These are phyloP conservation scores for Colletotrichum lini DNA, from an alignment of 2,329 filamentous ascomycete species.

Conservation along the genomic window DNA sequence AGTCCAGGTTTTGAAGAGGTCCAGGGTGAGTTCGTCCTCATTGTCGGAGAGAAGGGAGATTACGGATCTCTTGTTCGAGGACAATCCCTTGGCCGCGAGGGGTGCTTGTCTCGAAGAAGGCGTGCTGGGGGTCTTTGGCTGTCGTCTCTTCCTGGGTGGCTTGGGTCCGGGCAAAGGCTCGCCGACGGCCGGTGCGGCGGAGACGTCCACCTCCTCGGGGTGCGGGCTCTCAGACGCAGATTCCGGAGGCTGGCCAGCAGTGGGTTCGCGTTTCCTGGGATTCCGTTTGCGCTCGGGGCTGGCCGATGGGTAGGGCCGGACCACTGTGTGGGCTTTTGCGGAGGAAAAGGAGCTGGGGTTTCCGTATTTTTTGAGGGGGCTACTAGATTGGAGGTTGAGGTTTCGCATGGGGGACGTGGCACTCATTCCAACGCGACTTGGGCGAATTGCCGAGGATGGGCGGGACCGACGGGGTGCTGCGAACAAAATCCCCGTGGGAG, in stretches of 20 bases:
- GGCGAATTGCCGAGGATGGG: background rate
- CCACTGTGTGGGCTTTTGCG: background rate
- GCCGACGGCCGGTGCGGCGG: background rate
- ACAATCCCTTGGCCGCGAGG: conserved; percentile 38
- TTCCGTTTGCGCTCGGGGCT: background rate
- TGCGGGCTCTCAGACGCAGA: too few species aligned
- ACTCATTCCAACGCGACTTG: background rate
- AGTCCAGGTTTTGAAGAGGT: conserved; percentile 47
- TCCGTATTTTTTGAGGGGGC: conserved; percentile 7
- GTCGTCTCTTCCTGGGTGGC: background rate
- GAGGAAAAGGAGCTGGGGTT: background rate
- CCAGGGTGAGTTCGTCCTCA: conserved; percentile 55
- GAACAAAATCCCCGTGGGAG: background rate
- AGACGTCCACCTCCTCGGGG: background rate
- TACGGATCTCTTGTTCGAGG: conserved; percentile 54
- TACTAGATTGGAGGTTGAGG: conserved; percentile 26
- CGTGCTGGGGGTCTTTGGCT: conserved; percentile 1
- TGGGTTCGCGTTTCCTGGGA: background rate
- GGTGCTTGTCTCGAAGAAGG: background rate
- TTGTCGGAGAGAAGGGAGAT: conserved; percentile 60
- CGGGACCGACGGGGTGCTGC: background rate
- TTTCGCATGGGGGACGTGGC: conserved; percentile 8
- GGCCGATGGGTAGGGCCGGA: background rate
- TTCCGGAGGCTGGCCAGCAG: too few species aligned
- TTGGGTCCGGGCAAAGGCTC: background rate